Evolutionary conservation across 331 rosid genomes (phyloP).

Genomic region (Stylosanthes scabra): DNA sequence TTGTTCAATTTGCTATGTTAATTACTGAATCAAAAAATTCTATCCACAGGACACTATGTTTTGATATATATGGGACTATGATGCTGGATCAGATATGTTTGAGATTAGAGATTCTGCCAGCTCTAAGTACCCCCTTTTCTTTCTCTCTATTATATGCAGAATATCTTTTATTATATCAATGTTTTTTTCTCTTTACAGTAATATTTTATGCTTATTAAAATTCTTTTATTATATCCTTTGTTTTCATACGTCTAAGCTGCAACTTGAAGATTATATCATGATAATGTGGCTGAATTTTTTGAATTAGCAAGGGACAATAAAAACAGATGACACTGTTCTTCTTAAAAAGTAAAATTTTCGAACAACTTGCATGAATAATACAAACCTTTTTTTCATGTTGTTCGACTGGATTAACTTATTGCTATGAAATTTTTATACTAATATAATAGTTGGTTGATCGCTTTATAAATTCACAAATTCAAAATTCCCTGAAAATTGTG

Average conservation of each 20-base stretch:
- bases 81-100: slow-evolving; percentile 85
- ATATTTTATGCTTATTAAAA: no score
- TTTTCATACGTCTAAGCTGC: slow-evolving; percentile 1
- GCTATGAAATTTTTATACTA: slow-evolving; percentile 4
- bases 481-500: no score
- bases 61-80: slow-evolving; percentile 95
- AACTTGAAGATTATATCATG: background rate
- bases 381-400: slow-evolving; percentile 19
- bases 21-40: slow-evolving; percentile 32
- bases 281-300: slow-evolving; percentile 4
- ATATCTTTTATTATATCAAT: slow-evolving; percentile 19
- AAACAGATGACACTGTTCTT: background rate
- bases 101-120: slow-evolving; percentile 99
- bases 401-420: slow-evolving; percentile 24
- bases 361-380: slow-evolving; percentile 1
- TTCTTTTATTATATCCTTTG: slow-evolving; percentile 6
- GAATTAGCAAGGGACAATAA: slow-evolving; percentile 8
- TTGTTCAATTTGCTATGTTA: slow-evolving; percentile 30
- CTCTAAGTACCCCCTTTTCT: slow-evolving; percentile 57
- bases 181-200: background rate
- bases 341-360: background rate
- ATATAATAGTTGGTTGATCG: no score
- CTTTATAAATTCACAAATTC: no score
- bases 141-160: slow-evolving; percentile 24
- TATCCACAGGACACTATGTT: slow-evolving; percentile 81